Percentiles rank a stretch among this genome's conserved stretches.
Conservation (phyloP, 176 grass and related monocot species). For the Rhynchospora breviuscula region DNA sequence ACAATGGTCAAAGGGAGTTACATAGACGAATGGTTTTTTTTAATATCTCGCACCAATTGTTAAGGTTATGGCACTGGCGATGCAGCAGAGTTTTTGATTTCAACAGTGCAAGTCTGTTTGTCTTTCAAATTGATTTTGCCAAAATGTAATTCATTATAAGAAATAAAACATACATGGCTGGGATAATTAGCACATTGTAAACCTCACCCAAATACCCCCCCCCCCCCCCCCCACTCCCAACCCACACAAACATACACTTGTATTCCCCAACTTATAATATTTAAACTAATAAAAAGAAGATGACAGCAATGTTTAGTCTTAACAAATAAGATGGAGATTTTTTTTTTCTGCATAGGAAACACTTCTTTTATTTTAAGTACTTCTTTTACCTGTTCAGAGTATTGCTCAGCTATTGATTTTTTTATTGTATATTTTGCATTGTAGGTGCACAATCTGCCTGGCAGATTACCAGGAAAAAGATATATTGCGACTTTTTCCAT, state of each 20-base stretch:
- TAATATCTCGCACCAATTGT: neutral
- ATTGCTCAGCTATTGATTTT: neutral
- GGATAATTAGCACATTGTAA: neutral
- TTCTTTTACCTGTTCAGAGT: neutral
- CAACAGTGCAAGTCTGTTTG: neutral
- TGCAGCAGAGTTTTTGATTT: neutral
- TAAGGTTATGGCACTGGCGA: neutral
- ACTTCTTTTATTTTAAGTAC: neutral
- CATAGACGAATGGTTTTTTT: neutral
- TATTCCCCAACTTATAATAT: no score
- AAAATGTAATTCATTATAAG: neutral
- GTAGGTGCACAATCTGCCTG: constrained; percentile 54
- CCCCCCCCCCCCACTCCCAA: neutral
- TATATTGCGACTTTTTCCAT: constrained; percentile 49
- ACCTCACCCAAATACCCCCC: no score
- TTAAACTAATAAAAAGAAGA: neutral
- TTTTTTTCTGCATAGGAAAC: no score
- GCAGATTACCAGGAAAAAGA: constrained; percentile 79
- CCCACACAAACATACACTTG: no score
- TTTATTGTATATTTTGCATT: neutral
- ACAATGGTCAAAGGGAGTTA: neutral
- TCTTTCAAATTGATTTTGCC: neutral
- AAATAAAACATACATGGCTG: neutral
- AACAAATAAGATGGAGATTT: neutral
- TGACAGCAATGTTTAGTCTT: neutral